phyloP scores from a whole-genome alignment of 306 rosid species.

The Myrica gale region DNA sequence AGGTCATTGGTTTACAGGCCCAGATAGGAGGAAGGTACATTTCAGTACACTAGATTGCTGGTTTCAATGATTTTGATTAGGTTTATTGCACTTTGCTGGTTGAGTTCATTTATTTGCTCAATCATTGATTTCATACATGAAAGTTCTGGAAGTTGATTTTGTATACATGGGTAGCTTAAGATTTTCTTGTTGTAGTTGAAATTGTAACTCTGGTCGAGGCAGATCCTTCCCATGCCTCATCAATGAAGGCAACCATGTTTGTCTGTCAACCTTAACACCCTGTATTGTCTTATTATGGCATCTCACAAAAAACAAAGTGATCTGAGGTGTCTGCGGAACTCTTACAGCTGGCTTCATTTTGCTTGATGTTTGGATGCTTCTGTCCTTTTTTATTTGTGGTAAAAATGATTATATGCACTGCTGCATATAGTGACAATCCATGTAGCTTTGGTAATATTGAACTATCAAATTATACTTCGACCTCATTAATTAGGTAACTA shows the following conservation, averaged over 20 bases:
- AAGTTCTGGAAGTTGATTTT: no score
- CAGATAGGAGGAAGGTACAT: slow-evolving; percentile 47
- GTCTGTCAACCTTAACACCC: no score
- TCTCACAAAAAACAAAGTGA: not conserved
- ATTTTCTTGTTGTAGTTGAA: no score
- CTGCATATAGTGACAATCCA: not conserved
- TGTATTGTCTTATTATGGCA: not conserved
- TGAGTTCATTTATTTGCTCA: no score
- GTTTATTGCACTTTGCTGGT: no score
- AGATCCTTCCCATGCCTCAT: no score
- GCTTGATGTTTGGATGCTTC: not conserved
- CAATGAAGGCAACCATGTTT: no score
- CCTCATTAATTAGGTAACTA: not conserved
- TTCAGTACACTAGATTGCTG: no score
- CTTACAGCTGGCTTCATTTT: not conserved
- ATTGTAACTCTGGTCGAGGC: no score
- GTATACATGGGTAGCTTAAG: no score
- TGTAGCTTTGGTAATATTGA: not conserved
- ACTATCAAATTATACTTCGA: not conserved
- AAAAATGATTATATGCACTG: not conserved
- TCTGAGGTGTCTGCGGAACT: not conserved
- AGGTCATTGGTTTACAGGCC: slow-evolving; percentile 85
- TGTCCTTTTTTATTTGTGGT: not conserved
- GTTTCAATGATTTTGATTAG: no score
- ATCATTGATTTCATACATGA: no score